These are phyloP conservation scores for Pistacia atlantica DNA, from an alignment of 345 rosid genomes.

Conservation along the genomic window DNA sequence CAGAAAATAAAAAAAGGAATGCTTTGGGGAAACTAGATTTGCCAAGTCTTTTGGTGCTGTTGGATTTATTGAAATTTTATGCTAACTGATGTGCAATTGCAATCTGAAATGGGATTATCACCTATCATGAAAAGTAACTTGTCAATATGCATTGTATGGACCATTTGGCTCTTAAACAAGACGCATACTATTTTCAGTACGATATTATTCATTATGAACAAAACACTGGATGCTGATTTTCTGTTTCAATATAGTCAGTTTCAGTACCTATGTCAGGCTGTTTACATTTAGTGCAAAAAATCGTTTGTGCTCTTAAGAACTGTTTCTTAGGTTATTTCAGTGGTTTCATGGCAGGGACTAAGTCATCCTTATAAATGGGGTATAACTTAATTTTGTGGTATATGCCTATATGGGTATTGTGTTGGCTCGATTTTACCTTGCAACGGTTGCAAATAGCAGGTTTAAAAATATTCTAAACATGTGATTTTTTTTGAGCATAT, in stretches of 20 bases:
- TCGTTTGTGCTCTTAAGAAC: background rate
- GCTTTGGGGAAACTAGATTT: background rate
- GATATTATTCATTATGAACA: background rate
- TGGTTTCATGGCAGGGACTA: background rate
- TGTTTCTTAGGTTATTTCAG: background rate
- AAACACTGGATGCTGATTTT: background rate
- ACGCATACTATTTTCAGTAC: background rate
- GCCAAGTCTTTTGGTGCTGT: background rate
- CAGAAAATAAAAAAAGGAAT: conserved; percentile 1
- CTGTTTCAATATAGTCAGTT: background rate
- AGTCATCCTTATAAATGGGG: background rate
- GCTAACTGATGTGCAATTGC: background rate
- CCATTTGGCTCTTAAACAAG: background rate
- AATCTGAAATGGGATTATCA: background rate
- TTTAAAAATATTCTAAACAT: too few species aligned
- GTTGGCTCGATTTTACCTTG: background rate
- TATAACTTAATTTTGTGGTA: background rate
- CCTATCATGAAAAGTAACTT: background rate
- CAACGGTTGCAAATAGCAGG: background rate
- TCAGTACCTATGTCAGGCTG: background rate
- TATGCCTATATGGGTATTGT: background rate
- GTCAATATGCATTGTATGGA: background rate
- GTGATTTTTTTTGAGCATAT: background rate
- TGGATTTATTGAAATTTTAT: background rate
- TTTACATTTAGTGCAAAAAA: background rate